A percentile compares a stretch with the other conserved stretches of the same genome.
Evolutionary conservation across 352 stramenopile genomes (phyloP).

Genomic region (Globisporangium megalacanthum): DNA sequence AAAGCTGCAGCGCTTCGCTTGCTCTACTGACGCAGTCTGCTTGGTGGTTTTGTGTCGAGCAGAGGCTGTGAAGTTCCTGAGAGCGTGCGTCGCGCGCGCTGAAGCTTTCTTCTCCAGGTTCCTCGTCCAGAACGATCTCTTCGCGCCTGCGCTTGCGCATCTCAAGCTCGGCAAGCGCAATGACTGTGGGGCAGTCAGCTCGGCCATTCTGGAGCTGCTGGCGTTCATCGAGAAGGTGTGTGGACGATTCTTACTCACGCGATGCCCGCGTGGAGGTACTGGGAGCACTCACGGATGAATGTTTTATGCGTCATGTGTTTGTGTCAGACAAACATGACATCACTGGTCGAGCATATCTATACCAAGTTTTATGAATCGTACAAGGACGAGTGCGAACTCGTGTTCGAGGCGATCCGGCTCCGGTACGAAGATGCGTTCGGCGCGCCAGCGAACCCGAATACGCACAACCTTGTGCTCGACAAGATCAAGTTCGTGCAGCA

Average conservation of each 20-base stretch:
- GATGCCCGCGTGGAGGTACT: background rate
- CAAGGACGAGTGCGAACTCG: slow-evolving; percentile 58
- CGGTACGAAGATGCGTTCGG: slow-evolving; percentile 51
- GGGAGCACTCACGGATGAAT: background rate
- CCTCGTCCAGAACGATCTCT: slow-evolving; percentile 71
- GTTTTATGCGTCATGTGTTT: background rate
- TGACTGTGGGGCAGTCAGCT: slow-evolving; percentile 45
- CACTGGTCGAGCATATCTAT: slow-evolving; percentile 72
- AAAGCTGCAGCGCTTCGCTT: slow-evolving; percentile 2
- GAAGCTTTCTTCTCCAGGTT: slow-evolving; percentile 83
- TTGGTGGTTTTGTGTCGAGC: background rate
- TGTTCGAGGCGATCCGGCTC: slow-evolving; percentile 66
- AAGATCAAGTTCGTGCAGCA: slow-evolving; percentile 54
- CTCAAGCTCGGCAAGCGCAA: slow-evolving; percentile 48
- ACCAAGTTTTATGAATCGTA: slow-evolving; percentile 76
- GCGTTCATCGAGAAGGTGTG: slow-evolving; percentile 72
- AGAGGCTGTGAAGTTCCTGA: slow-evolving; percentile 80
- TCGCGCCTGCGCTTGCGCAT: slow-evolving; percentile 47
- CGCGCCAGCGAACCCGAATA: slow-evolving; percentile 14
- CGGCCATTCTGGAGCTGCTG: slow-evolving; percentile 68
- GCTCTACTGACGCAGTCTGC: background rate
- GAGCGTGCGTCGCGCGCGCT: slow-evolving; percentile 59
- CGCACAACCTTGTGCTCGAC: slow-evolving; percentile 17
- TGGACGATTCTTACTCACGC: background rate
- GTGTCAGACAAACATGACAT: slow-evolving; percentile 53